Conservation (phyloP, 768 basidiomycete genomes). For the Tephrocybe rancida region DNA sequence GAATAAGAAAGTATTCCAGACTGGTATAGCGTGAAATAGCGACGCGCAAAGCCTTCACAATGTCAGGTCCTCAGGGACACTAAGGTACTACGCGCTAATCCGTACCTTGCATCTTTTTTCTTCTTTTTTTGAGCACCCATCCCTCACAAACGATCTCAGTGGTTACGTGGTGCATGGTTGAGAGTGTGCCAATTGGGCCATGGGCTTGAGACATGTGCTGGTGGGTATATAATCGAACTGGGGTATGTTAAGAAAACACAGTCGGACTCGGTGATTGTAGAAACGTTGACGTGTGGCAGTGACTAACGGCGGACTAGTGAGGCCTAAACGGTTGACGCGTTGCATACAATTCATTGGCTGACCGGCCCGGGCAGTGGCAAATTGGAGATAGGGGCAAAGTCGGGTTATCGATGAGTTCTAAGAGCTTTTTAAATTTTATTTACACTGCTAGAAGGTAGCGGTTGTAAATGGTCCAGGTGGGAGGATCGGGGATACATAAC, state of each 20-base stretch:
- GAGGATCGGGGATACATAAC: background rate
- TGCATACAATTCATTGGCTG: conserved; percentile 8
- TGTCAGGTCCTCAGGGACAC: background rate
- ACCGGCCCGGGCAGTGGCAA: background rate
- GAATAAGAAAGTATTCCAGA: conserved; percentile 77
- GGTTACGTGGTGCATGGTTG: background rate
- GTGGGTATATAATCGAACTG: conserved; percentile 2
- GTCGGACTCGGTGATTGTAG: too few species aligned
- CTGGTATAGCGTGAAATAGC: conserved; percentile 73
- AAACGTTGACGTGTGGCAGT: background rate
- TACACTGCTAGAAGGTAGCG: background rate
- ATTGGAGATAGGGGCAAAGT: background rate
- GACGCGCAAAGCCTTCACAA: conserved; percentile 74
- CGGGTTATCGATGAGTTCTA: background rate
- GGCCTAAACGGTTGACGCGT: background rate
- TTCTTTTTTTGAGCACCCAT: conserved; percentile 85
- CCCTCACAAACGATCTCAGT: conserved; percentile 55
- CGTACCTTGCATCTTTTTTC: conserved; percentile 87
- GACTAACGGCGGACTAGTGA: background rate
- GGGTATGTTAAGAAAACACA: background rate
- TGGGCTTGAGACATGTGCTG: conserved; percentile 5
- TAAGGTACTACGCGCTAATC: background rate
- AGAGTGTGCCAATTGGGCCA: background rate
- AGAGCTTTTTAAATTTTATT: background rate
- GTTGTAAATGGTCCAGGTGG: background rate